Percentiles rank a stretch among this genome's conserved stretches.
Evolutionary conservation across 352 stramenopile genomes (phyloP).

Genomic region (Phytopythium kandeliae): DNA sequence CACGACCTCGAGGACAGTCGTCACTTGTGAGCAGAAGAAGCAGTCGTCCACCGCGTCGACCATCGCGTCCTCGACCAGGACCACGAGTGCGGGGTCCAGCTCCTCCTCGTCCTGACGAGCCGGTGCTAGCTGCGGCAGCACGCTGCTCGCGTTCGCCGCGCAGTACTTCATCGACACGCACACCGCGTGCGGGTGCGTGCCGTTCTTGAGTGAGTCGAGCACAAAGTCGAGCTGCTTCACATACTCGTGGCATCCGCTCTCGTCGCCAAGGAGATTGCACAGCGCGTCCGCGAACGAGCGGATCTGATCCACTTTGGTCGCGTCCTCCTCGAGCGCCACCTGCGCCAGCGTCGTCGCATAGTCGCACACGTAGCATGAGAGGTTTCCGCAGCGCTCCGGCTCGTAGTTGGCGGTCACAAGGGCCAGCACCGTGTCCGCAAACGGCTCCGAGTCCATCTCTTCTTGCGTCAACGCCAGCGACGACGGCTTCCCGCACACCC

Average conservation of each 20-base stretch:
- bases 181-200: constrained; percentile 24
- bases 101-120: constrained; percentile 10
- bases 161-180: constrained; percentile 30
- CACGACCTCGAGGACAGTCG: constrained; percentile 42
- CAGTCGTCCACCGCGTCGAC: constrained; percentile 32
- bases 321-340: constrained; percentile 20
- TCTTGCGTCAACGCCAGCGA: constrained; percentile 1
- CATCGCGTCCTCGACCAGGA: constrained; percentile 32
- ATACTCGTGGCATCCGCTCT: constrained; percentile 25
- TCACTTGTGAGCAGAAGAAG: constrained; percentile 71
- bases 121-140: background rate
- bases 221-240: constrained; percentile 28
- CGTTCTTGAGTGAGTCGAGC: constrained; percentile 27
- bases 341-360: constrained; percentile 25
- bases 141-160: constrained; percentile 4
- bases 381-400: constrained; percentile 7
- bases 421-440: constrained; percentile 10
- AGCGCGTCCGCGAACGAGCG: constrained; percentile 22
- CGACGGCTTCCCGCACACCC: constrained; percentile 18
- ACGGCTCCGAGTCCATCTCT: constrained; percentile 7
- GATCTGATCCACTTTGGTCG: constrained; percentile 20
- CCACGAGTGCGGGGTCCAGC: constrained; percentile 21
- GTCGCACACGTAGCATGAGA: constrained; percentile 48
- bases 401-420: constrained; percentile 7
- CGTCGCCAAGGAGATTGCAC: constrained; percentile 21